Evolutionary conservation across 768 basidiomycete genomes (phyloP).

Genomic region (Gelatoporia subvermispora): DNA sequence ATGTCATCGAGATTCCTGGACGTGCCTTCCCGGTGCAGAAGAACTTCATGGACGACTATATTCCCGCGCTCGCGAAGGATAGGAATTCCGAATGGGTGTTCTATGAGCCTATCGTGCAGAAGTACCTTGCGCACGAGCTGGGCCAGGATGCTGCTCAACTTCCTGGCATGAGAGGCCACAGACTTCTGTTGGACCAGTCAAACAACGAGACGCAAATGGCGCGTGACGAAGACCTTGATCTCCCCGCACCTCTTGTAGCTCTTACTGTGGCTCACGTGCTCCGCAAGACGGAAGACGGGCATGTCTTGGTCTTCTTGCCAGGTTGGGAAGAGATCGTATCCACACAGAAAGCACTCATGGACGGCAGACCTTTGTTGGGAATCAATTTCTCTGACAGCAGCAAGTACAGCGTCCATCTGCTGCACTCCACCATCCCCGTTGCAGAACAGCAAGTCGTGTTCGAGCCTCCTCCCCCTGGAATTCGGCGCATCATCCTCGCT

Average conservation of each 20-base stretch:
- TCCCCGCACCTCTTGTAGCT: conserved; percentile 78
- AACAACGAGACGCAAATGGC: conserved; percentile 29
- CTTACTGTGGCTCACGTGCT: conserved; percentile 78
- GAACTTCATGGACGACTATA: conserved; percentile 74
- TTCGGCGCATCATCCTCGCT: conserved; percentile 84
- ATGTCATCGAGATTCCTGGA: conserved; percentile 81
- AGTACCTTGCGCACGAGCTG: conserved; percentile 70
- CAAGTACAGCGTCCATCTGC: conserved; percentile 66
- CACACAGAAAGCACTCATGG: conserved; percentile 60
- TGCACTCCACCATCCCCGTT: conserved; percentile 88
- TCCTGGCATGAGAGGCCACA: not conserved
- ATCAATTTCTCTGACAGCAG: conserved; percentile 55
- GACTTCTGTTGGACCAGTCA: not conserved
- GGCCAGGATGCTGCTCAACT: conserved; percentile 26
- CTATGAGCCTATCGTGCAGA: conserved; percentile 59
- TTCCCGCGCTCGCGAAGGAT: conserved; percentile 42
- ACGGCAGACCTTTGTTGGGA: conserved; percentile 42
- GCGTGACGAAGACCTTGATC: conserved; percentile 55
- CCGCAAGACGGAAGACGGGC: conserved; percentile 68
- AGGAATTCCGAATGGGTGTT: conserved; percentile 58
- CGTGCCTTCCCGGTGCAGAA: conserved; percentile 86
- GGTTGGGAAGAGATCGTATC: conserved; percentile 88
- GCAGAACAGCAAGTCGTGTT: conserved; percentile 89
- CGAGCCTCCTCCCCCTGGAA: conserved; percentile 68
- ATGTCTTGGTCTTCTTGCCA: conserved; percentile 88